Conservation (phyloP, 2,329 filamentous ascomycete species). For the Claviceps cyperi region DNA sequence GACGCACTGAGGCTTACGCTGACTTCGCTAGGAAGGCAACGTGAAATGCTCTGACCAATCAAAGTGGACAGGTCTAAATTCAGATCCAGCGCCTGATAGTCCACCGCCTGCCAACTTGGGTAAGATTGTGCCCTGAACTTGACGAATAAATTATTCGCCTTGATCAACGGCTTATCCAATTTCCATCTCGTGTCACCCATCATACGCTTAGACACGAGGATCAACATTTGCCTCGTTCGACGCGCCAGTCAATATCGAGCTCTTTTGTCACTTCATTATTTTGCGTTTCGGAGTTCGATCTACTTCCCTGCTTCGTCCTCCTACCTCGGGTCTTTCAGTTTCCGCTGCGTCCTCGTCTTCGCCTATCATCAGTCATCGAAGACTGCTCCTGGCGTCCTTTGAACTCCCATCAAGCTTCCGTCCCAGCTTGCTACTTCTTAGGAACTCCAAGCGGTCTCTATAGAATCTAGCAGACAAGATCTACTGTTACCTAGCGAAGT, state of each 20-base stretch:
- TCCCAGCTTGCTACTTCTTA: not conserved
- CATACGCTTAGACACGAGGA: not conserved
- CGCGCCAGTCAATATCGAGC: not conserved
- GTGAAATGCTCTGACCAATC: slow-evolving; percentile 2
- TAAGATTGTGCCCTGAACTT: not conserved
- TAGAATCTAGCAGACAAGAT: not conserved
- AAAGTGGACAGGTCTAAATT: not conserved
- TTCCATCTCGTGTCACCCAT: not conserved
- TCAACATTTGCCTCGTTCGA: not conserved
- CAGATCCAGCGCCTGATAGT: too few relatives aligned
- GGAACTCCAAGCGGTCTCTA: not conserved
- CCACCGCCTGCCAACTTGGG: not conserved
- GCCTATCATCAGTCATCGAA: not conserved
- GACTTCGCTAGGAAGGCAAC: too few relatives aligned
- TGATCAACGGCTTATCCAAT: not conserved
- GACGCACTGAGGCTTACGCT: too few relatives aligned
- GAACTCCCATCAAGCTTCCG: not conserved
- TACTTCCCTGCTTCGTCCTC: not conserved
- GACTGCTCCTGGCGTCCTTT: not conserved
- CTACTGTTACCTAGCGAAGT: not conserved
- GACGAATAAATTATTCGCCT: not conserved
- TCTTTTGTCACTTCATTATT: not conserved
- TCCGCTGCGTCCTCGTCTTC: not conserved
- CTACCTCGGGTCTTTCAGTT: not conserved
- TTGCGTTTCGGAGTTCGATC: not conserved